A percentile compares a stretch with the other conserved stretches of the same genome.
phyloP scores from a whole-genome alignment of 345 rosid genomes.

The Geranium rotundifolium region DNA sequence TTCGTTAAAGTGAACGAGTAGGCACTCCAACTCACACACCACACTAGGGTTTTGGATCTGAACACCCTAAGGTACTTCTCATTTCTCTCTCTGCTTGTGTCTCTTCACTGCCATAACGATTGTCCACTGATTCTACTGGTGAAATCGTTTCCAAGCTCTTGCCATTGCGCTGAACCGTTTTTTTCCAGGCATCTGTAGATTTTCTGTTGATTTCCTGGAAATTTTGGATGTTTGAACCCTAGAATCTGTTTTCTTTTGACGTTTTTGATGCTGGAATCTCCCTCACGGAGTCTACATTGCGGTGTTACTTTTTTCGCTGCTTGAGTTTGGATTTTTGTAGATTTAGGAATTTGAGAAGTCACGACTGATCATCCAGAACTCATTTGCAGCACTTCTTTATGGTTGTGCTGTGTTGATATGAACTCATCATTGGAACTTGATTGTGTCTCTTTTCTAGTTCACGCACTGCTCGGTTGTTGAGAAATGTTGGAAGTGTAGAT shows the following conservation, averaged over 20 bases:
- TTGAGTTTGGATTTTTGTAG: neutral
- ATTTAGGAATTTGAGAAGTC: neutral
- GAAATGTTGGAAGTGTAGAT: neutral
- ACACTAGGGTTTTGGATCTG: neutral
- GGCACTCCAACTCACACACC: neutral
- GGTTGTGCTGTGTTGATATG: neutral
- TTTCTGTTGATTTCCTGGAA: neutral
- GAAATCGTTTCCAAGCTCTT: neutral
- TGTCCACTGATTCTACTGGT: neutral
- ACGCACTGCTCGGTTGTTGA: neutral
- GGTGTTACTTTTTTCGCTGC: neutral
- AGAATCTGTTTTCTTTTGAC: neutral
- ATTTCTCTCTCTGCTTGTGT: neutral
- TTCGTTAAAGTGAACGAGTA: neutral
- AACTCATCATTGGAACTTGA: neutral
- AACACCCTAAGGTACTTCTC: neutral
- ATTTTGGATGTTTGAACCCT: neutral
- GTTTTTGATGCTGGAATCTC: neutral
- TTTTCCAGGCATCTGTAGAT: neutral
- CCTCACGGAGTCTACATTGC: neutral
- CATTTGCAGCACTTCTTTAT: neutral
- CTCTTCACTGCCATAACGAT: neutral
- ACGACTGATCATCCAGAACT: neutral
- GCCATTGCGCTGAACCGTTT: neutral
- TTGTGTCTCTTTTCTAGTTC: neutral